Evolutionary conservation across 2,329 filamentous ascomycete species (phyloP), one percentile per base, ranked within the genome.

Genomic region (Penicillium sp.): DNA sequence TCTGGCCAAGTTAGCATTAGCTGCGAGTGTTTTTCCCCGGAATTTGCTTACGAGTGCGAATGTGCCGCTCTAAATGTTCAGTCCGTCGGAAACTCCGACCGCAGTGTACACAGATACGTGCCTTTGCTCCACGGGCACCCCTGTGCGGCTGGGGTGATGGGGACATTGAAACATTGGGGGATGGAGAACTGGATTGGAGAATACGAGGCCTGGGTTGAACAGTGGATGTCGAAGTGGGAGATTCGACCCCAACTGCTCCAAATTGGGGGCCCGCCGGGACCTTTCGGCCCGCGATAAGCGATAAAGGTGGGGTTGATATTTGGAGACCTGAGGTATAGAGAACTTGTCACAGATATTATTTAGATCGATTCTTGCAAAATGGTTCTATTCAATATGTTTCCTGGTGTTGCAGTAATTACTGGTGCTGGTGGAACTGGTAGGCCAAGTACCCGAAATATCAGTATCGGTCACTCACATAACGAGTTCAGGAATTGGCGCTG

Each of bases 401-500:
- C 77, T 4, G 78, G 78, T 7, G 77, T 80, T 11, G 78, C 75
- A 5, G 63, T 80, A 17, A 68, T 82, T 46, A 81, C 79, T 0
- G 79, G 78, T 16, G 78, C 78, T 10, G 78, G 75, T 5, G 78
- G 78, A 11, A 79, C 76, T 59, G 77, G 77, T 79, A 64, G 26
- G 61, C 19, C 4, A 48, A 22, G n/a, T 42, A 33, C 19, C 8
- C 19, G 8, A 7, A 12, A 22, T 14, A 44, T 52, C 31, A 31
- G 16, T 26, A 56, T 43, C 5, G 2, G 42, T 33, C 14, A 48
- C 33, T 37, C 26, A 41, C 40, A 46, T 17, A 17, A 22, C 9
- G 2, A n/a, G n/a, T n/a, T n/a, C 36, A 83, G 82, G 83, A 31
- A 85, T 85, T 57, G 83, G 82, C 3, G 79, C 78, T 2, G 81